Percentiles rank a stretch among this genome's conserved stretches.
phyloP scores from a whole-genome alignment of 768 basidiomycete species.

The Auriculariales sp. region DNA sequence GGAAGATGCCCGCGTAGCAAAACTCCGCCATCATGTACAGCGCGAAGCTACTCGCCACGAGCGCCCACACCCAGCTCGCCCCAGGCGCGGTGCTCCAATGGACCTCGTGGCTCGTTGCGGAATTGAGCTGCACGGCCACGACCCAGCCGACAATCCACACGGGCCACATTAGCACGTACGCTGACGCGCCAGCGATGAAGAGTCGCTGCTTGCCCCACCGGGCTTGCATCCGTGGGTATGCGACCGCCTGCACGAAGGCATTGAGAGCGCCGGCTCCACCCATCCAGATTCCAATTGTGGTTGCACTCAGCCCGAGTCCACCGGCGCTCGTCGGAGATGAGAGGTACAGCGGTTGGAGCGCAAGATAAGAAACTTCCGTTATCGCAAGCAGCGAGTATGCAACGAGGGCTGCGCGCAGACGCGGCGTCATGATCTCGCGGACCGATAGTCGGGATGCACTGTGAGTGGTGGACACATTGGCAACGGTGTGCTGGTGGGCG shows the following conservation, averaged over 20 bases:
- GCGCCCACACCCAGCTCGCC: conserved; percentile 27
- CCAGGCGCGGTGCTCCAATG: conserved; percentile 10
- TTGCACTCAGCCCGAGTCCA: conserved; percentile 28
- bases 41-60: conserved; percentile 7
- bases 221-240: conserved; percentile 48
- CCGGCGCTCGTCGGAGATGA: conserved; percentile 55
- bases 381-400: conserved; percentile 48
- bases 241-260: conserved; percentile 39
- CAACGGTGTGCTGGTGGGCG: neutral
- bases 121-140: conserved; percentile 25
- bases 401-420: conserved; percentile 19
- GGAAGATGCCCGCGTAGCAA: conserved; percentile 6
- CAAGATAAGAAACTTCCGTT: conserved; percentile 50
- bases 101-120: no score
- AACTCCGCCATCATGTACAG: conserved; percentile 6
- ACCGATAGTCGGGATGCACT: conserved; percentile 9
- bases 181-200: conserved; percentile 35
- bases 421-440: conserved; percentile 16
- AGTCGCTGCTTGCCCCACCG: conserved; percentile 49
- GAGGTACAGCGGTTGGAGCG: conserved; percentile 55
- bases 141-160: conserved; percentile 46
- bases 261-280: conserved; percentile 18
- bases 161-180: conserved; percentile 37
- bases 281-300: conserved; percentile 22
- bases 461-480: neutral